Base-by-base conservation (phyloP, 1,284 basidiomycete genomes). In the Fomitopsis betulina region DNA sequence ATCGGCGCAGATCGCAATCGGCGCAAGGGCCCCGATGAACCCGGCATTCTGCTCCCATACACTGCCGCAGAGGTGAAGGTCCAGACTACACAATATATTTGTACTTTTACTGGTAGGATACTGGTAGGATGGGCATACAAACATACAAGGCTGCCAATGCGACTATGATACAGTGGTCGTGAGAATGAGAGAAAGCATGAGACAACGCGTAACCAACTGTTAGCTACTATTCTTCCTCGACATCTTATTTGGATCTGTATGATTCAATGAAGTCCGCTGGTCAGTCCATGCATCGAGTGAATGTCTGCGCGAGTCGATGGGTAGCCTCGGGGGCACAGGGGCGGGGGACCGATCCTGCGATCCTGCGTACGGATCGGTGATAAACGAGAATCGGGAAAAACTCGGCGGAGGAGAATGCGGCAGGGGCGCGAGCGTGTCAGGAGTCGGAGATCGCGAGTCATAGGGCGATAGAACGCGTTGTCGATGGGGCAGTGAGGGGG, bases 381-480 rank as follows among this genome's bases (percentile, higher is more conserved):
- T 50, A 32, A 51, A 51, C 33, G 49, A 51, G 32, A 51, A 51
- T 30, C 33, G 49, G 49, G 49, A 33, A 27, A 51, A 50, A 23
- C 49, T 51, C 12, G 49, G 21, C 19, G 49, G 35, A 51, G 43
- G 33, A 15, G 38, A 30, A 5, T 64, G 64, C 21, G 65, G 65
- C 7, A 65, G 59, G 42, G 63, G 59, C 19, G 58, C 43, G n/a
- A 63, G 62, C 37, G 60, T 60, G 53, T 58, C 60, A 32, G 32
- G 54, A 23, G 53, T 54, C 55, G 47, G 60, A 23, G 54, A n/a
- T n/a, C n/a, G 39, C 1, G 59, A 59, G 30, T 64, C 64, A 43
- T 62, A 33, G n/a, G 62, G 57, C 21, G 61, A 62, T 21, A 58
- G 47, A 10, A 60, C 60, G 10, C 57, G 63, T 25, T 61, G 35